phyloP scores from a whole-genome alignment of 768 basidiomycete species.

The Russula brevipes region DNA sequence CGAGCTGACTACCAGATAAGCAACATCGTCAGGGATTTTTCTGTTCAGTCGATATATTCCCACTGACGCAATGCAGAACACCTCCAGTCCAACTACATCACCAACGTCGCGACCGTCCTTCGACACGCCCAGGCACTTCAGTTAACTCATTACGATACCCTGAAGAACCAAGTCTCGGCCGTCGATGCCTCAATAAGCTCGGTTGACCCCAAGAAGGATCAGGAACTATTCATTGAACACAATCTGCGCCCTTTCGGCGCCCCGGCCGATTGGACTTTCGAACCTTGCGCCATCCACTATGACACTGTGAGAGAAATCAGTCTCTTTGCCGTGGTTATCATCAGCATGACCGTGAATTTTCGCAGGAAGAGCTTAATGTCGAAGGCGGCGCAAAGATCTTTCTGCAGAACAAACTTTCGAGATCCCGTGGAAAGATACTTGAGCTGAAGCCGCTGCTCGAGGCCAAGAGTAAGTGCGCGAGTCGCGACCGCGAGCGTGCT shows the following conservation, averaged over 20 bases:
- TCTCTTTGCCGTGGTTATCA: neutral
- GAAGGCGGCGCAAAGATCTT: constrained; percentile 71
- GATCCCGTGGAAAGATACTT: constrained; percentile 53
- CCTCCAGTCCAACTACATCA: constrained; percentile 61
- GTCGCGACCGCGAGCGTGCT: constrained; percentile 15
- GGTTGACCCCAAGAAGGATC: constrained; percentile 57
- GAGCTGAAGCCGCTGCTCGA: constrained; percentile 55
- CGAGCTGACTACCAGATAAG: constrained; percentile 36
- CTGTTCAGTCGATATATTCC: neutral
- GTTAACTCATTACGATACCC: constrained; percentile 49
- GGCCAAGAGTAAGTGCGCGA: constrained; percentile 50
- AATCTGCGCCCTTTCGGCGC: constrained; percentile 61
- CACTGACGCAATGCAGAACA: constrained; percentile 43
- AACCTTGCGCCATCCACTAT: constrained; percentile 68
- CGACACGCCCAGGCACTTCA: constrained; percentile 57
- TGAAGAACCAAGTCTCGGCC: constrained; percentile 46
- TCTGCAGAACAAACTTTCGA: constrained; percentile 71
- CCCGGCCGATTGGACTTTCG: constrained; percentile 68
- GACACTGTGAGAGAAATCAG: constrained; percentile 53
- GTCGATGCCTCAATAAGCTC: constrained; percentile 46
- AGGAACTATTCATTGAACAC: constrained; percentile 64
- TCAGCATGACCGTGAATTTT: neutral
- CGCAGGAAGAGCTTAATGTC: constrained; percentile 54
- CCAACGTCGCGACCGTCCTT: constrained; percentile 50
- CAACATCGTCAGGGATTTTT: constrained; percentile 54